Evolutionary conservation across 176 grass and related monocot genomes (phyloP), one percentile per base, ranked within the genome.

Genomic region (Oropetium thomaeum): DNA sequence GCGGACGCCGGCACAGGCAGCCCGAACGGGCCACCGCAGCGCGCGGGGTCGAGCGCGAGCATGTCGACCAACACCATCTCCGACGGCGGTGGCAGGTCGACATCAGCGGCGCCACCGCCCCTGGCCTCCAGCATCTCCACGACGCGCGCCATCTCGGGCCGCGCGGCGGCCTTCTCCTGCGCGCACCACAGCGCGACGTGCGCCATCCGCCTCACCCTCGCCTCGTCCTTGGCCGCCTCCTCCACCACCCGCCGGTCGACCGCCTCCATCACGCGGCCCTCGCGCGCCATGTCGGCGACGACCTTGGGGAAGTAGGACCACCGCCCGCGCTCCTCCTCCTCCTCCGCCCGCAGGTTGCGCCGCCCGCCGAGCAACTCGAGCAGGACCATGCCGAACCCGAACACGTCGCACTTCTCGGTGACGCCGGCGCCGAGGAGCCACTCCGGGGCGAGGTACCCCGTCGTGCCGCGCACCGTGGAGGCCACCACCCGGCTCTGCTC

Each of bases 301-400:
- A 81, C 33, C 74, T 70, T 88, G 10, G 92, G 88, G 52, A 95
- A 70, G 79, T 91, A 95, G 3, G 85, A 79, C 88, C 88, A 95
- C 79, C 72, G 69, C 29, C 48, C 25, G 20, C 16, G n/a, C 0
- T 14, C 69, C 1, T 43, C 29, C 35, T 73, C 85, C 3, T 43
- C 29, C 30, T 69, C 79, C 3, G 33, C 2, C 54, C 68, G 49
- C 0, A 92, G 72, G 69, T 74, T 86, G n/a, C 92, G 83, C 17
- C 92, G 67, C 0, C 88, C 85, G 27, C 79, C 79, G 29, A 96
- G 79, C 35, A 96, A 66, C 86, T 96, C 92, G 40, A 96, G 58
- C 5, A 96, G 83, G 29, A 92, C 89, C 82, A 96, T 89, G 4
- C 89, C 92, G 79, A 78, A 96, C 89, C 86, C 92, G 58, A 86